A percentile compares a stretch with the other conserved stretches of the same genome.
Conservation (phyloP, 768 basidiomycete species). For the Pleurotus citrinopileatus region DNA sequence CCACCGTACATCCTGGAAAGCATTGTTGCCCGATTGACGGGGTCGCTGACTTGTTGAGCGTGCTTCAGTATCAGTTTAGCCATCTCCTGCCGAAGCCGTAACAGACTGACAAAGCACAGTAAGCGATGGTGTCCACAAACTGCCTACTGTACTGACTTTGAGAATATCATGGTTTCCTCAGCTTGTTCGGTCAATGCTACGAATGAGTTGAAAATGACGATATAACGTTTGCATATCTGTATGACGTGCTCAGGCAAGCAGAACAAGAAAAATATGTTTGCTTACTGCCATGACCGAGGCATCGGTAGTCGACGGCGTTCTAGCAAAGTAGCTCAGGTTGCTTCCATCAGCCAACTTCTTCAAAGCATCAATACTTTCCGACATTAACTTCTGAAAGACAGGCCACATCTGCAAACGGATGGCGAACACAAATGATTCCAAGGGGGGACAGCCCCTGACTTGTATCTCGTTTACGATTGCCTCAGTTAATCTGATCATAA, state of each 20-base stretch:
- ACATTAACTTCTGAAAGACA: slow-evolving; percentile 86
- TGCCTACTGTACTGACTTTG: slow-evolving; percentile 59
- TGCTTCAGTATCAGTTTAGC: slow-evolving; percentile 73
- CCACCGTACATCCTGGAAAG: slow-evolving; percentile 73
- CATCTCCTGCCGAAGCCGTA: slow-evolving; percentile 83
- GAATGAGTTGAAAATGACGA: slow-evolving; percentile 77
- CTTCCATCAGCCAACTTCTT: slow-evolving; percentile 81
- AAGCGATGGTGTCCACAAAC: neutral
- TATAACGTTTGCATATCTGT: slow-evolving; percentile 76
- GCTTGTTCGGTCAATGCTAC: slow-evolving; percentile 77
- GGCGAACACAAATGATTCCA: slow-evolving; percentile 78
- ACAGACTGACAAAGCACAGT: slow-evolving; percentile 48
- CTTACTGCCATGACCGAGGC: slow-evolving; percentile 58
- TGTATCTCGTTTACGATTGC: slow-evolving; percentile 73
- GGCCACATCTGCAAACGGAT: slow-evolving; percentile 92
- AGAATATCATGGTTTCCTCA: slow-evolving; percentile 96
- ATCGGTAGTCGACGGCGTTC: slow-evolving; percentile 65
- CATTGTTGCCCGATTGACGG: slow-evolving; percentile 60
- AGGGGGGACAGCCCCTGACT: slow-evolving; percentile 71
- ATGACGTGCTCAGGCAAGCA: slow-evolving; percentile 12
- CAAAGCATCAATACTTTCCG: slow-evolving; percentile 76
- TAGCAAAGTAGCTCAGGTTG: slow-evolving; percentile 58
- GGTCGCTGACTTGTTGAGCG: slow-evolving; percentile 62
- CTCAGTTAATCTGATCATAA: slow-evolving; percentile 91
- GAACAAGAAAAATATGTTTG: neutral